Base-by-base conservation (phyloP, 2,329 filamentous ascomycete genomes). In the Monilinia fructigena region DNA sequence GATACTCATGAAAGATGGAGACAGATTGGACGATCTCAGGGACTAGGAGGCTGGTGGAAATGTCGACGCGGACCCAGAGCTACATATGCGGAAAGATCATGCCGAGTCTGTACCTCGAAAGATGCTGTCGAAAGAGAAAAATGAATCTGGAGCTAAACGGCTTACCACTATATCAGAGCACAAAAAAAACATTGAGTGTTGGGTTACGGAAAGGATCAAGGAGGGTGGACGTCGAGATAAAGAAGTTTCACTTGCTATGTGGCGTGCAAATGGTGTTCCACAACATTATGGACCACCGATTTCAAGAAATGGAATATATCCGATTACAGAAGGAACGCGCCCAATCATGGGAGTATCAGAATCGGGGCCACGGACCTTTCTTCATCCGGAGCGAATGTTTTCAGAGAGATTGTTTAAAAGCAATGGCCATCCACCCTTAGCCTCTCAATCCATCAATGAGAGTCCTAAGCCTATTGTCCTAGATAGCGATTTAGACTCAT, bases 21-120 rank as follows among this genome's bases (percentile, higher is more conserved):
- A 59, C 59, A 65, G 6, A 35, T 68, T 14, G 70, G 72, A 28
- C 66, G 70, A 10, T 1, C 14, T 20, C 26, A 18, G n/a, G 54
- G 62, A 28, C 55, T 42, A 8, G 70, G 69, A 4, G 73, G 74
- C 26, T 76, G 73, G 73, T 74, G 73, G 73, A 73, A 69, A 50
- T 76, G 74, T 40, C 60, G 72, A 40, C 66, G 10, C 16, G 70
- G 65, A 18, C 38, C 38, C 3, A 38, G 67, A n/a, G 71, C 70
- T 7, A 67, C 68, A 12, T 45, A 45, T 5, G 70, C 63, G 5
- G 73, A 75, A 62, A 55, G 14, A 48, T 67, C 31, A 8, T 75
- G 72, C 40, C 28, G 50, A 10, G 65, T 68, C 12, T 72, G 70
- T 35, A 54, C 55, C 20, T 54, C 50, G 2, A 38, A 55, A 16